phyloP scores from a whole-genome alignment of 2,329 filamentous ascomycete genomes.

The Aspergillus brunneoviolaceus region DNA sequence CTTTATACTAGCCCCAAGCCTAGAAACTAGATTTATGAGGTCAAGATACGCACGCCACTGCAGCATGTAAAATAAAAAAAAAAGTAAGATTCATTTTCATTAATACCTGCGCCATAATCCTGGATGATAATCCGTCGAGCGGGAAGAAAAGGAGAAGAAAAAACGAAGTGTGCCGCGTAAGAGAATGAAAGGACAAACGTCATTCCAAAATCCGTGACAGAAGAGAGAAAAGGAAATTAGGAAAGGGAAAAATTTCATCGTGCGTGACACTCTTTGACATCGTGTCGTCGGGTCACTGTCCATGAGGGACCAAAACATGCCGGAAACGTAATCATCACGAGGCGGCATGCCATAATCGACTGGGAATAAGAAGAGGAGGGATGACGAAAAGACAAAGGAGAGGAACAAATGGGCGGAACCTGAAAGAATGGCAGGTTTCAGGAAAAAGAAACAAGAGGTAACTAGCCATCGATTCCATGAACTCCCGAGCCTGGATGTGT shows the following conservation, averaged over 20 bases:
- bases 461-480: slow-evolving; percentile 15
- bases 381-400: background rate
- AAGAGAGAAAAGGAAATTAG: background rate
- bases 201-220: background rate
- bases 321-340: slow-evolving; percentile 1
- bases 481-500: slow-evolving; percentile 14
- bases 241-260: background rate
- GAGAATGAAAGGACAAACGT: background rate
- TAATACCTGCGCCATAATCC: slow-evolving; percentile 21
- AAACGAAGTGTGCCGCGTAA: background rate
- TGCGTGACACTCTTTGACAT: background rate
- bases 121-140: slow-evolving; percentile 24
- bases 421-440: background rate
- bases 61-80: background rate
- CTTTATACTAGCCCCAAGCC: background rate
- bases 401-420: slow-evolving; percentile 4
- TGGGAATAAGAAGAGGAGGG: background rate
- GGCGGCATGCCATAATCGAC: background rate
- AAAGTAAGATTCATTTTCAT: slow-evolving; percentile 22
- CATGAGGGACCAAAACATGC: background rate
- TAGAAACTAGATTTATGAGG: slow-evolving; percentile 2
- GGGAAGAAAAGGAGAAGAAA: background rate
- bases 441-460: slow-evolving; percentile 9
- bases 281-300: background rate
- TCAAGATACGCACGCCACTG: background rate